Base-by-base conservation (phyloP, 192 early-diverging fungal genomes). In the Obelidium mucronatum region DNA sequence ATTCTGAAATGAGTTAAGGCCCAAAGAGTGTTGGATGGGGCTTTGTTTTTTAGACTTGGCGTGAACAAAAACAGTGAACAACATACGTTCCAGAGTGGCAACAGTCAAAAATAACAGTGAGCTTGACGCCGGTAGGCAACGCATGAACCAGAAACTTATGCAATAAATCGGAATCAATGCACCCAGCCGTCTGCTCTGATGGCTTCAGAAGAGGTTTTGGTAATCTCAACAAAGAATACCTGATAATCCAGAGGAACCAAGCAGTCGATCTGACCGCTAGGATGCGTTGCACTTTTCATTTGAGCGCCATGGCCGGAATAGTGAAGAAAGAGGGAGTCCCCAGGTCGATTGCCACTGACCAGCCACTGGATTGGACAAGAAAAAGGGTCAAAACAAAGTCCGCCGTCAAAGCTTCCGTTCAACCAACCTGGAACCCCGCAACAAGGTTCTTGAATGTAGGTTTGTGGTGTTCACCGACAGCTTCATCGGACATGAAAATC, bases 11-110 rank as follows among this genome's bases (percentile, higher is more conserved):
- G n/a, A n/a, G n/a, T n/a, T n/a, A n/a, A n/a, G 63, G 48, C 22
- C 22, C 48, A 8, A 8, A 13, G 48, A 51, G 8, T 22, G 48
- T 8, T 51, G 8, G 48, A 51, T 51, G 48, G 22, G 48, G 8
- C 11, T 51, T 51, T 51, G 48, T 22, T 51, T 51, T 51, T 51
- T 22, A 51, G 11, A 51, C 22, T 51, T 8, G 8, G 48, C 48
- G 8, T 33, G 48, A 77, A 73, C 24, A n/a, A n/a, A n/a, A n/a
- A n/a, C n/a, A n/a, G n/a, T n/a, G n/a, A n/a, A n/a, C n/a, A n/a
- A n/a, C n/a, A n/a, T n/a, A n/a, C n/a, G 80, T 79, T 30, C 84
- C 86, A 48, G 80, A 82, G 74, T 87, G 86, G 75, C 86, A 87
- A 70, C 83, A 87, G 77, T 87, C 86, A 44, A 86, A 79, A 33